Conservation (phyloP, 2,329 filamentous ascomycete genomes). For the Cercospora zeae-maydis region DNA sequence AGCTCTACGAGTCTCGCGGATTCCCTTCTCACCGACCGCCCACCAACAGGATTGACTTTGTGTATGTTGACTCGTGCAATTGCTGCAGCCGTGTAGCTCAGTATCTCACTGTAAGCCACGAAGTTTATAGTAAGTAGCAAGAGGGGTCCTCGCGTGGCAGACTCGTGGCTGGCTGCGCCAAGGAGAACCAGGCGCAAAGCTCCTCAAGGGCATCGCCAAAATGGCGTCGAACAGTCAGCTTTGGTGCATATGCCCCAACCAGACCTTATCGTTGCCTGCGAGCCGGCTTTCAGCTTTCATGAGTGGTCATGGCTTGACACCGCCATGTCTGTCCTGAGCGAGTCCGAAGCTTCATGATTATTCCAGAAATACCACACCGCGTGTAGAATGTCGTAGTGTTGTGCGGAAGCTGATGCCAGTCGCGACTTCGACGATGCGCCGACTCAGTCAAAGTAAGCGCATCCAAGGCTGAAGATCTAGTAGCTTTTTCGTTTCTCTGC, state of each 20-base stretch:
- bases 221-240: background rate
- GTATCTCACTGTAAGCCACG: background rate
- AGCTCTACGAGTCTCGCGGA: background rate
- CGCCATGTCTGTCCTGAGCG: background rate
- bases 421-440: too few species aligned
- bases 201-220: background rate
- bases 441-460: too few species aligned
- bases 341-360: background rate
- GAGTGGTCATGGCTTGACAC: background rate
- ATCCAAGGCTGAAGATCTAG: too few species aligned
- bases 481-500: too few species aligned
- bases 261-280: background rate
- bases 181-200: background rate
- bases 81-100: background rate
- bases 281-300: background rate
- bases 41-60: background rate
- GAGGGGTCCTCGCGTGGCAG: background rate
- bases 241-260: background rate
- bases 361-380: background rate
- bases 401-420: too few species aligned
- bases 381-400: background rate
- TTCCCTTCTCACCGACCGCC: background rate
- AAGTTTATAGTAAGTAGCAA: background rate
- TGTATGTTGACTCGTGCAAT: background rate
- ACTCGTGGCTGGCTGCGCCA: slow-evolving; percentile 2